Evolutionary conservation across 352 stramenopile genomes (phyloP), one percentile per base, ranked within the genome.

Genomic region (Phytopythium kandeliae): DNA sequence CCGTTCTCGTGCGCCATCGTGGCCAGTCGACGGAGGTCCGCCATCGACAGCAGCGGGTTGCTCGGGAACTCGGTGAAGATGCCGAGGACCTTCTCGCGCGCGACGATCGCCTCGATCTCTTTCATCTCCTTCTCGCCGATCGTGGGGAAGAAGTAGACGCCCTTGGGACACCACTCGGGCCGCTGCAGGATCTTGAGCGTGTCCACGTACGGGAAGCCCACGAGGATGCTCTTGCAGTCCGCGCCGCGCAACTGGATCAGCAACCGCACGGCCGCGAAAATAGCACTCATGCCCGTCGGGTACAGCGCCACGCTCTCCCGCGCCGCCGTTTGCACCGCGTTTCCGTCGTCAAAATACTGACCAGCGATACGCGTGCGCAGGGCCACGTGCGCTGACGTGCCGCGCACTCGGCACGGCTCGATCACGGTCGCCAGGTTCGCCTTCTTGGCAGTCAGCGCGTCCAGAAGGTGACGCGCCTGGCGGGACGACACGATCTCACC

Each of bases 161-260:
- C 89, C 15, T 63, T 71, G 3, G 70, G 47, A 65, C 85, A 95
- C 70, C 89, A 95, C 66, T 96, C 84, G n/a, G 65, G 60, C 30
- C 90, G 77, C 47, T 86, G 78, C 46, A 93, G 69, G 48, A 98
- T 85, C 71, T 97, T 98, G 45, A 97, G 70, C 8, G 92, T 96
- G 67, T 98, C 92, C 34, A 97, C 64, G 63, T 98, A 98, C 1
- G 92, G 88, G 60, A 98, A 98, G 8, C 90, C 92, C 54, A 96
- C 88, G 7, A 98, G 69, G 51, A 97, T 88, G 42, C 80, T 78
- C 69, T 92, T 85, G 56, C 37, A 54, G 5, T 73, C 56, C 13
- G 57, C 15, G 2, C 54, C 57, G n/a, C 54, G 60, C 21, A 85
- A 57, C 40, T 71, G 59, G 37, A 83, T 69, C n/a, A 89, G 57